Percentiles rank a stretch among this genome's conserved stretches.
phyloP scores from a whole-genome alignment of 129 eudicot species.

The Tagetes erecta region DNA sequence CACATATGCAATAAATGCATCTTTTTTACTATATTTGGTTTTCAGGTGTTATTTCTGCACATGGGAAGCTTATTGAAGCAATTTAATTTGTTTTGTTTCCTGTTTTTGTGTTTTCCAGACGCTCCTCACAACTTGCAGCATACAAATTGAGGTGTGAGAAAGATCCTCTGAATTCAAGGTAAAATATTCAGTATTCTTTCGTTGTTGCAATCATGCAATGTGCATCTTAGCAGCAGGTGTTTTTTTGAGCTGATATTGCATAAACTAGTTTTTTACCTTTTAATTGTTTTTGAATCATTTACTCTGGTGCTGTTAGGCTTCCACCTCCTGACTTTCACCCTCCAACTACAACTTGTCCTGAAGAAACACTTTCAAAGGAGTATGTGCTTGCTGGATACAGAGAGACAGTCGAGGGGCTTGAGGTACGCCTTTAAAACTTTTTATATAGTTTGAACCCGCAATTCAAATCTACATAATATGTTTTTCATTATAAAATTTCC shows the following conservation, averaged over 20 bases:
- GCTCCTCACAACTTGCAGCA: slow-evolving; percentile 59
- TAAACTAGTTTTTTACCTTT: background rate
- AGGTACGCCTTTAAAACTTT: slow-evolving; percentile 47
- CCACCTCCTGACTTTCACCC: slow-evolving; percentile 97
- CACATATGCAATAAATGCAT: background rate
- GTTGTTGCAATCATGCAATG: background rate
- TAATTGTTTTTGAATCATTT: slow-evolving; percentile 3
- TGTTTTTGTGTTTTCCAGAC: slow-evolving; percentile 46
- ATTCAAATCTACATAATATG: background rate
- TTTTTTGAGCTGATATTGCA: background rate
- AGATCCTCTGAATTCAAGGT: slow-evolving; percentile 92
- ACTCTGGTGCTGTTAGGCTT: slow-evolving; percentile 48
- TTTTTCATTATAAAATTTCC: background rate
- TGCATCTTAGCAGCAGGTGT: background rate
- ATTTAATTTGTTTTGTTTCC: background rate
- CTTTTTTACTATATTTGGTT: background rate
- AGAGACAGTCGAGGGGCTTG: slow-evolving; percentile 97
- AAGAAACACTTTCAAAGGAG: slow-evolving; percentile 90
- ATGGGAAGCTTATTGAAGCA: slow-evolving; percentile 10
- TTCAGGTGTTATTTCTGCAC: background rate
- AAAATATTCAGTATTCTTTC: slow-evolving; percentile 20
- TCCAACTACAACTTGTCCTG: slow-evolving; percentile 81
- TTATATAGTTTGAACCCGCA: background rate
- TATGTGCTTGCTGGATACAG: slow-evolving; percentile 91
- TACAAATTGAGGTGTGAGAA: slow-evolving; percentile 94